Percentiles rank a stretch among this genome's conserved stretches.
These are phyloP conservation scores for Suillus cothurnatus DNA, from an alignment of 768 basidiomycete species.

Conservation along the genomic window DNA sequence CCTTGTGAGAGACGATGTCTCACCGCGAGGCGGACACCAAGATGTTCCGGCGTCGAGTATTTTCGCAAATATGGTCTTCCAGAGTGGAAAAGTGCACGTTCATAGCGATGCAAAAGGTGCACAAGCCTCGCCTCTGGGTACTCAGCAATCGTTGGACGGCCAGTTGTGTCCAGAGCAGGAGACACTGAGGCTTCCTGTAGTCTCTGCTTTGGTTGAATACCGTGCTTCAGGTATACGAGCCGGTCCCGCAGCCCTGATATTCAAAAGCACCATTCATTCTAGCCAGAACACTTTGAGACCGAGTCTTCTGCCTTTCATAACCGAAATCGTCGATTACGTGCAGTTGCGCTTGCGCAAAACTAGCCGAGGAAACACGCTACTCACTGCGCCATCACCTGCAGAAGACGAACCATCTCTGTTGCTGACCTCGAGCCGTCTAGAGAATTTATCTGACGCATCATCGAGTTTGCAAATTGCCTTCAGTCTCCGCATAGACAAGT, in stretches of 20 bases:
- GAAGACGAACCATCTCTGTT: constrained; percentile 10
- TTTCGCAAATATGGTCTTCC: constrained; percentile 70
- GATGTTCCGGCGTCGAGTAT: constrained; percentile 59
- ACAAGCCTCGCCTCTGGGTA: constrained; percentile 44
- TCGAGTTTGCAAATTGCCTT: constrained; percentile 74
- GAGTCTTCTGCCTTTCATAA: constrained; percentile 81
- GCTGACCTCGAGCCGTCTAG: constrained; percentile 22
- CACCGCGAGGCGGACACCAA: constrained; percentile 9
- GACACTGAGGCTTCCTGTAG: constrained; percentile 69
- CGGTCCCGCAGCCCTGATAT: constrained; percentile 66
- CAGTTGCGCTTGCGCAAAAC: constrained; percentile 69
- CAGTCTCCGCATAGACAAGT: constrained; percentile 90
- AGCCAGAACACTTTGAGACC: constrained; percentile 87
- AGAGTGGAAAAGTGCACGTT: constrained; percentile 82
- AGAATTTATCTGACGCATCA: constrained; percentile 25
- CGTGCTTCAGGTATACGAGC: constrained; percentile 52
- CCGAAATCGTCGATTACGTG: constrained; percentile 69
- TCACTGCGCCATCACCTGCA: constrained; percentile 13
- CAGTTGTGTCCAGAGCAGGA: constrained; percentile 43
- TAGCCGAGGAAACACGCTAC: constrained; percentile 31
- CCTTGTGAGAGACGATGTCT: constrained; percentile 17
- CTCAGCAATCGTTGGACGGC: constrained; percentile 29
- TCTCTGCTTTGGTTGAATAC: constrained; percentile 86
- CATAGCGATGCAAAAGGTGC: constrained; percentile 53
- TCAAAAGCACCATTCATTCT: constrained; percentile 88